These are phyloP conservation scores for Dryas alaskensis DNA, from an alignment of 306 rosid species.

Conservation along the genomic window DNA sequence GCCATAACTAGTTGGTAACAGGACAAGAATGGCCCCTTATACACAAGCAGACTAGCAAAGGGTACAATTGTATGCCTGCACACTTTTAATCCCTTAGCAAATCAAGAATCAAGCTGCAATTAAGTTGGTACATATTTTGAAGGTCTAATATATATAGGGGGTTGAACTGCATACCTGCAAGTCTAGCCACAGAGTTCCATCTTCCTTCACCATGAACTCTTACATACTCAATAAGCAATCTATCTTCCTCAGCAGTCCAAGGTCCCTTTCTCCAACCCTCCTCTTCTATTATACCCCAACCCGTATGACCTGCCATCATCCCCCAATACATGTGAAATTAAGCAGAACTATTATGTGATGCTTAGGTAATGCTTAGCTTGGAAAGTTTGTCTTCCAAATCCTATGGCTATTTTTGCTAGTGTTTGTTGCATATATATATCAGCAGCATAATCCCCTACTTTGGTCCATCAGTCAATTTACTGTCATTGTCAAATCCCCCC, in stretches of 20 bases:
- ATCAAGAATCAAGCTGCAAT: background rate
- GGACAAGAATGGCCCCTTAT: background rate
- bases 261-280: conserved; percentile 99
- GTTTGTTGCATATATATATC: conserved; percentile 36
- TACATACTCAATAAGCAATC: conserved; percentile 76
- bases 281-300: conserved; percentile 62
- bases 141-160: background rate
- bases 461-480: conserved; percentile 36
- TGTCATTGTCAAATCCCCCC: conserved; percentile 54
- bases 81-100: background rate
- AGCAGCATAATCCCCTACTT: conserved; percentile 32
- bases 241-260: conserved; percentile 90
- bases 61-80: background rate
- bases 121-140: background rate
- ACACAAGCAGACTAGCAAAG: background rate
- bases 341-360: too few species aligned
- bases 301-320: conserved; percentile 52
- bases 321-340: conserved; percentile 47
- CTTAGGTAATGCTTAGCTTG: background rate
- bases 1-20: background rate
- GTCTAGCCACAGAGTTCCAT: conserved; percentile 94
- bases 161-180: conserved; percentile 47
- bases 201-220: conserved; percentile 87
- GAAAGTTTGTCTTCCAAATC: conserved; percentile 31
- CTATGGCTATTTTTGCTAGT: conserved; percentile 29